These are phyloP conservation scores for Litsea cubeba DNA, from an alignment of 164 flowering plant species.

Conservation along the genomic window DNA sequence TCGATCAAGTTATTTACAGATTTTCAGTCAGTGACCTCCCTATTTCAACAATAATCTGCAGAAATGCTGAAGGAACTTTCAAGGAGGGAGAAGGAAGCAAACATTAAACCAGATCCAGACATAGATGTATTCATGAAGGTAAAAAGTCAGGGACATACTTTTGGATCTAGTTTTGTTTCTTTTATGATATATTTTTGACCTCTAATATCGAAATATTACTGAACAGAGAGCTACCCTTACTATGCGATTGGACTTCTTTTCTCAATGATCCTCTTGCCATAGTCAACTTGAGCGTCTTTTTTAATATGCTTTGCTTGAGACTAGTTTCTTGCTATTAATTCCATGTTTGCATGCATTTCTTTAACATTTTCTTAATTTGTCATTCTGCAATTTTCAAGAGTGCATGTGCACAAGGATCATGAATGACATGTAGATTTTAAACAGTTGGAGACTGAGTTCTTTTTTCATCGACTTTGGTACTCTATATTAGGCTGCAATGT, in stretches of 20 bases:
- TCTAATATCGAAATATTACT: neutral
- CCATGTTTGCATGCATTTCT: too few species aligned
- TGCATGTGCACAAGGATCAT: neutral
- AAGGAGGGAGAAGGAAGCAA: constrained; percentile 48
- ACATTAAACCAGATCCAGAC: constrained; percentile 57
- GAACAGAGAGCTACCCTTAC: neutral
- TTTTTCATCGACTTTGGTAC: neutral
- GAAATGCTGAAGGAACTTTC: constrained; percentile 46
- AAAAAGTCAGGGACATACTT: neutral
- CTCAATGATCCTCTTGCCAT: neutral
- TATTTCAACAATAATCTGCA: constrained; percentile 11
- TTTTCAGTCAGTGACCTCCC: neutral
- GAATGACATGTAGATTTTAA: too few species aligned
- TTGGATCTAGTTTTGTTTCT: neutral
- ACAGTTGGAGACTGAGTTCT: neutral
- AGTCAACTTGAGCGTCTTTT: neutral
- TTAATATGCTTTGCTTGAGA: too few species aligned
- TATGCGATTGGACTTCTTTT: neutral
- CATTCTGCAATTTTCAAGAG: neutral
- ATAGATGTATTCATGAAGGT: constrained; percentile 30
- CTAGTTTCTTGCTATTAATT: too few species aligned
- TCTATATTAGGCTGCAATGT: constrained; percentile 44
- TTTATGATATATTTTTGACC: neutral
- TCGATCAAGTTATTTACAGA: too few species aligned
- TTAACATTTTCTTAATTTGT: too few species aligned